Percentiles rank a stretch among this genome's conserved stretches.
These are phyloP conservation scores for Melocanna baccifera DNA, from an alignment of 176 grass and related monocot species.

Conservation along the genomic window DNA sequence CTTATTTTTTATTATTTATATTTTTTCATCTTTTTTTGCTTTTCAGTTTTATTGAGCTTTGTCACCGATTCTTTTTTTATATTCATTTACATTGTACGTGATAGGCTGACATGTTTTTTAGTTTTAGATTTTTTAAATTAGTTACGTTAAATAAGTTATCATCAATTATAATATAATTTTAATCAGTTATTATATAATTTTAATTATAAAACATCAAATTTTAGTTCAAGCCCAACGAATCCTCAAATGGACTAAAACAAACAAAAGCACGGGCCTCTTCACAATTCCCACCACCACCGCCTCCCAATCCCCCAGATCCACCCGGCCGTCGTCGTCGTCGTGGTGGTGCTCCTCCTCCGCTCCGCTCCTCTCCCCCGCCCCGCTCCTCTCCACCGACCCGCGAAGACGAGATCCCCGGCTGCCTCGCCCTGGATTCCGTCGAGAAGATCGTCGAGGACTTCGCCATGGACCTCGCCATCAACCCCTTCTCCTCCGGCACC, in stretches of 20 bases:
- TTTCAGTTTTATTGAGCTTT: too few species aligned
- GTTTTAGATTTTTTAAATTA: too few species aligned
- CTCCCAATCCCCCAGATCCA: conserved; percentile 49
- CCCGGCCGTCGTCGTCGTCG: conserved; percentile 40
- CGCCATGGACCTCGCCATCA: conserved; percentile 72
- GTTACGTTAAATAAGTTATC: too few species aligned
- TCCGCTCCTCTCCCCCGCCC: too few species aligned
- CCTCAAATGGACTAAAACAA: conserved; percentile 13
- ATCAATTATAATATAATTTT: too few species aligned
- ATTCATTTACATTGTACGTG: too few species aligned
- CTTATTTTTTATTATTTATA: too few species aligned
- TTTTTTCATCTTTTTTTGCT: too few species aligned
- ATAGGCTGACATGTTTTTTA: too few species aligned
- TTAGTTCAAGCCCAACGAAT: conserved; percentile 25
- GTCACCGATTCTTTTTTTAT: too few species aligned
- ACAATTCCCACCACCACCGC: conserved; percentile 41
- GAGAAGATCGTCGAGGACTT: conserved; percentile 50
- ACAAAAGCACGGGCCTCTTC: conserved; percentile 44
- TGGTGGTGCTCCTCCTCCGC: conserved; percentile 6
- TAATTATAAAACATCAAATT: too few species aligned
- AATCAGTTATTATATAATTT: too few species aligned
- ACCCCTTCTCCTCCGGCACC: conserved; percentile 97
- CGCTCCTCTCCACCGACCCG: background rate
- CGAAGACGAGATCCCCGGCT: conserved; percentile 26
- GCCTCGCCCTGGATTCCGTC: conserved; percentile 24